Percentiles rank a stretch among this genome's conserved stretches.
Evolutionary conservation across 768 basidiomycete species (phyloP).

Genomic region (Fomitopsis serialis): DNA sequence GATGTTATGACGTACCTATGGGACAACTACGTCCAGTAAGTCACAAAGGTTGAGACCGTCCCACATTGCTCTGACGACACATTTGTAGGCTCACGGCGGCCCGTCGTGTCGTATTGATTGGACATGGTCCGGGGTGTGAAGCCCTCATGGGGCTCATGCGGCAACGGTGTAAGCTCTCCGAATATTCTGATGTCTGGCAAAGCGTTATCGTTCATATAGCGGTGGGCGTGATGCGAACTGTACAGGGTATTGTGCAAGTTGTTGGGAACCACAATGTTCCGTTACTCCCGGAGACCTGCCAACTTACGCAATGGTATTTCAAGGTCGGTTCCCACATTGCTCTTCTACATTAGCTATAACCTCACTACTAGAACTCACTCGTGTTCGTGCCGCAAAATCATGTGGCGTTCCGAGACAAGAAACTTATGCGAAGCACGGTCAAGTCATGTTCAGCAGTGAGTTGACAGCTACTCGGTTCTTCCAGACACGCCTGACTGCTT

Average conservation of each 20-base stretch:
- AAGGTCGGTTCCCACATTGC: conserved; percentile 36
- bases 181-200: too few relatives aligned
- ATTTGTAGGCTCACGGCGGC: conserved; percentile 74
- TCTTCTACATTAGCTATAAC: neutral
- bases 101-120: conserved; percentile 72
- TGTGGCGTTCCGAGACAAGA: conserved; percentile 36
- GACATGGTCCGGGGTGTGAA: conserved; percentile 81
- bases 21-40: conserved; percentile 95
- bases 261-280: conserved; percentile 61
- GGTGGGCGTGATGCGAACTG: conserved; percentile 50
- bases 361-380: conserved; percentile 53
- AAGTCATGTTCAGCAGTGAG: conserved; percentile 58
- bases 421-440: conserved; percentile 57
- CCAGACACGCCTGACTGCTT: neutral
- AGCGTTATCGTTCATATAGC: conserved; percentile 25
- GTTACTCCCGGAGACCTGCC: conserved; percentile 48
- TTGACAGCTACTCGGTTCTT: neutral
- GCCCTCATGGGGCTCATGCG: conserved; percentile 72
- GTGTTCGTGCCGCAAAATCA: conserved; percentile 67
- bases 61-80: conserved; percentile 21
- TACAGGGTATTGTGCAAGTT: conserved; percentile 75
- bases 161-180: conserved; percentile 53
- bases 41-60: neutral
- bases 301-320: conserved; percentile 69
- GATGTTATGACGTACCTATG: conserved; percentile 81